Base-by-base conservation (phyloP, 1,284 basidiomycete genomes). In the Cryptococcus sp. region DNA sequence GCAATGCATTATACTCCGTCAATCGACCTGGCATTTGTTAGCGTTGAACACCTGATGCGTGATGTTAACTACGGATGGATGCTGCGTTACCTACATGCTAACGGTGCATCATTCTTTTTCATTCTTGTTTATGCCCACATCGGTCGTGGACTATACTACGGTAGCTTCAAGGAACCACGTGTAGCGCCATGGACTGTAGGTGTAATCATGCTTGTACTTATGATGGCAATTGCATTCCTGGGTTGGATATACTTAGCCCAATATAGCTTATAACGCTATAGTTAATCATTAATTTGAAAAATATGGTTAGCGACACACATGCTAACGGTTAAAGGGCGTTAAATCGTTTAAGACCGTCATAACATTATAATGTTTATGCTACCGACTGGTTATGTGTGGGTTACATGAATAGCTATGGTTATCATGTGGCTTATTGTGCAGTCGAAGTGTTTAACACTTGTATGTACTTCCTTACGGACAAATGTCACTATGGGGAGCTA, bases 41-140 rank as follows among this genome's bases (percentile, higher is more conserved):
- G 44, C 37, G 50, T 67, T 42, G 66, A 67, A 54, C 63, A 66
- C 45, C 14, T 59, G 39, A 65, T 68, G 63, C 53, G 64, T 31
- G 58, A 65, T 40, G 60, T 62, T 44, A 59, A 60, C 54, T 62
- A 62, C 48, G 60, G 64, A 44, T 69, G 68, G 59, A 53, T 68
- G 46, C 57, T 69, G 26, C 61, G 68, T 57, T 69, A 70, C 52
- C 52, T 69, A 32, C 68, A 70, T 53, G 68, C 68, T 53, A 70
- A 70, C 56, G 59, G 58, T 50, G 68, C 68, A 36, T 67, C 65
- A 51, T 70, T 70, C 57, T 70, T 67, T 57, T 69, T 70, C 55
- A 68, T 68, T 53, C 69, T 68, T 56, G 65, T 67, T 31, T 70
- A 69, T 44, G 45, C 65, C 48, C 66, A 68, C 51, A 63, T 69